These are phyloP conservation scores for Hirsutella thompsonii DNA, from an alignment of 2,329 filamentous ascomycete species.

Conservation along the genomic window DNA sequence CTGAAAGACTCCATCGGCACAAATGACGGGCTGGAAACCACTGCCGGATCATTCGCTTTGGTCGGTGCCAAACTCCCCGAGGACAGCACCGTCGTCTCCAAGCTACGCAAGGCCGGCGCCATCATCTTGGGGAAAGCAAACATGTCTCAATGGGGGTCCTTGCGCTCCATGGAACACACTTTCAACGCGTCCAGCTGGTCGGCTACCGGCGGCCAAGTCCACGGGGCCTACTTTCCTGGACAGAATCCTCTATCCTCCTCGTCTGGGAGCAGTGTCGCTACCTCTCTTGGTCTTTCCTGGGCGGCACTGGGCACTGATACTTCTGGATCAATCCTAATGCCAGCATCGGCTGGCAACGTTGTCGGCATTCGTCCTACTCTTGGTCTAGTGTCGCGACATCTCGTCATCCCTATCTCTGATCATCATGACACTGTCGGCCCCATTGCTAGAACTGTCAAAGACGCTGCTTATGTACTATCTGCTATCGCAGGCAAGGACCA, in stretches of 20 bases:
- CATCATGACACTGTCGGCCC: constrained; percentile 52
- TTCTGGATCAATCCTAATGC: constrained; percentile 47
- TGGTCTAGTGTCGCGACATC: constrained; percentile 47
- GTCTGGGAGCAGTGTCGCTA: constrained; percentile 48
- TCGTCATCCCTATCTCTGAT: constrained; percentile 51
- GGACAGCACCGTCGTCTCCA: too few species aligned
- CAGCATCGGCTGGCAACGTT: constrained; percentile 38
- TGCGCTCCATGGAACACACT: too few species aligned
- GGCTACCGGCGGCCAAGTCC: constrained; percentile 7
- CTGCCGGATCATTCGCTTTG: too few species aligned
- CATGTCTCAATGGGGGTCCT: too few species aligned
- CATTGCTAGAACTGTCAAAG: constrained; percentile 48
- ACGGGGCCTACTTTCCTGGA: constrained; percentile 18
- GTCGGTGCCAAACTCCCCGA: too few species aligned
- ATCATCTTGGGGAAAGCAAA: too few species aligned
- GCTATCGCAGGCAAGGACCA: constrained; percentile 48
- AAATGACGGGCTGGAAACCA: too few species aligned
- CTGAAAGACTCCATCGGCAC: too few species aligned
- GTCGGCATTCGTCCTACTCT: constrained; percentile 58
- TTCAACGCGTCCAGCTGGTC: too few species aligned
- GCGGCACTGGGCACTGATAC: constrained; percentile 28
- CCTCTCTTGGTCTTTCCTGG: constrained; percentile 7
- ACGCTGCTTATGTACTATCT: constrained; percentile 47
- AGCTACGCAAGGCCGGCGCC: too few species aligned
- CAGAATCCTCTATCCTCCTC: constrained; percentile 51